Percentiles rank a stretch among this genome's conserved stretches.
phyloP scores from a whole-genome alignment of 1,284 basidiomycete genomes.

The Leccinum solheimii region DNA sequence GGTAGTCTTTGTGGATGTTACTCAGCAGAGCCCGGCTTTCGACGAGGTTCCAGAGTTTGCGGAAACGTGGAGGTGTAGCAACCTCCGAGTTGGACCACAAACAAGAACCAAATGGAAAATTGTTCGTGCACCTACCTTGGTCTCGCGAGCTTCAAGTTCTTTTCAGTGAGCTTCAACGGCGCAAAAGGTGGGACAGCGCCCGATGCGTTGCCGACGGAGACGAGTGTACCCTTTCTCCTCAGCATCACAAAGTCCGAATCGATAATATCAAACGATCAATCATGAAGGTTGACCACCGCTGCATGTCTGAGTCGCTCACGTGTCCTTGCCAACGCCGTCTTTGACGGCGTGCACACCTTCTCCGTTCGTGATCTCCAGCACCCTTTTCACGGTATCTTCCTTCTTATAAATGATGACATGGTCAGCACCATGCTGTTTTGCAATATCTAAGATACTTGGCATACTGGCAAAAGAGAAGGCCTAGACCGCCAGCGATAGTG shows the following conservation, averaged over 20 bases:
- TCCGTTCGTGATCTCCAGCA: constrained; percentile 79
- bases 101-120: not conserved
- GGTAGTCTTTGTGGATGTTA: constrained; percentile 76
- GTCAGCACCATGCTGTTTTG: constrained; percentile 79
- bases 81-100: constrained; percentile 37
- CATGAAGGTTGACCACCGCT: not conserved
- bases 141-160: constrained; percentile 80
- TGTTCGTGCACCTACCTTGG: constrained; percentile 56
- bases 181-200: constrained; percentile 76
- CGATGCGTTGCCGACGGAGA: constrained; percentile 92
- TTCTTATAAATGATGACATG: constrained; percentile 83
- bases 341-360: constrained; percentile 87
- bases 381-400: constrained; percentile 69
- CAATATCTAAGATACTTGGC: constrained; percentile 66
- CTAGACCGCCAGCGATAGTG: constrained; percentile 84
- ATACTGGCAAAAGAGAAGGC: constrained; percentile 61
- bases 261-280: constrained; percentile 50
- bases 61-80: constrained; percentile 50
- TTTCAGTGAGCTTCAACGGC: constrained; percentile 73
- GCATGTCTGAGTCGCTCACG: constrained; percentile 48
- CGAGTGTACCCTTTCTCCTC: constrained; percentile 79
- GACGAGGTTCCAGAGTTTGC: constrained; percentile 68
- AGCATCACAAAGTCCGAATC: constrained; percentile 82
- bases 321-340: constrained; percentile 94
- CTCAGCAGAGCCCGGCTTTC: constrained; percentile 65